Evolutionary conservation across 2,329 filamentous ascomycete species (phyloP).

Genomic region (Monosporascus sp.): DNA sequence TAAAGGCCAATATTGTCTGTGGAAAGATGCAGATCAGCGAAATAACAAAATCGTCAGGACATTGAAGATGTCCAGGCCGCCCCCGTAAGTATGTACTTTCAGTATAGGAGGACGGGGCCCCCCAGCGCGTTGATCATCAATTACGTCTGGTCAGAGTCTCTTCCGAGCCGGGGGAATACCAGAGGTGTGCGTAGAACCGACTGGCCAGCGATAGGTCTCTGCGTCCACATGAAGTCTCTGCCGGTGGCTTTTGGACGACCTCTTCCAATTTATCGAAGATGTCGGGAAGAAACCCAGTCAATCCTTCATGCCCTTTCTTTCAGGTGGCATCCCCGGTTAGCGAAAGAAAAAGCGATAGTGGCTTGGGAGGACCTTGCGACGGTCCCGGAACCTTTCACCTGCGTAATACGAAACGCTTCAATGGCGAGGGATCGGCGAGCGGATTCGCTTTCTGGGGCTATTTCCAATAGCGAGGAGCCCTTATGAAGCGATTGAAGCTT

Average conservation of each 20-base stretch:
- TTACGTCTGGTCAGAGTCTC: not conserved
- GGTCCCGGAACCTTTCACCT: not conserved
- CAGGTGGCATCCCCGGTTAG: not conserved
- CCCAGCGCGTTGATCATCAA: not conserved
- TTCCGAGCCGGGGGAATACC: not conserved
- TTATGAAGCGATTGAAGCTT: conserved; percentile 16
- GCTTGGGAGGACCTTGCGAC: not conserved
- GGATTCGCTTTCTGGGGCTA: conserved; percentile 19
- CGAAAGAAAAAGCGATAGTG: not conserved
- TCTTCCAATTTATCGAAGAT: not conserved
- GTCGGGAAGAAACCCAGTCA: not conserved
- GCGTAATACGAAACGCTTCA: conserved; percentile 4
- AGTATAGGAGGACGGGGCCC: not conserved
- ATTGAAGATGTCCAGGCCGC: not conserved
- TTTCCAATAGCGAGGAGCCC: conserved; percentile 22
- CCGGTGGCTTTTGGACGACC: not conserved
- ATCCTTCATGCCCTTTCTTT: not conserved
- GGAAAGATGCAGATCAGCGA: not conserved
- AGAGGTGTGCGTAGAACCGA: not conserved
- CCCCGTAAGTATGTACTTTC: not conserved
- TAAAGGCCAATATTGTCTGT: not conserved
- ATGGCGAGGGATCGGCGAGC: conserved; percentile 11
- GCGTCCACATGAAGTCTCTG: not conserved
- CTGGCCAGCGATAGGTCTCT: not conserved
- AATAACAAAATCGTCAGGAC: not conserved